These are phyloP conservation scores for Lolium perenne DNA, from an alignment of 176 grass and related monocot genomes.

Conservation along the genomic window DNA sequence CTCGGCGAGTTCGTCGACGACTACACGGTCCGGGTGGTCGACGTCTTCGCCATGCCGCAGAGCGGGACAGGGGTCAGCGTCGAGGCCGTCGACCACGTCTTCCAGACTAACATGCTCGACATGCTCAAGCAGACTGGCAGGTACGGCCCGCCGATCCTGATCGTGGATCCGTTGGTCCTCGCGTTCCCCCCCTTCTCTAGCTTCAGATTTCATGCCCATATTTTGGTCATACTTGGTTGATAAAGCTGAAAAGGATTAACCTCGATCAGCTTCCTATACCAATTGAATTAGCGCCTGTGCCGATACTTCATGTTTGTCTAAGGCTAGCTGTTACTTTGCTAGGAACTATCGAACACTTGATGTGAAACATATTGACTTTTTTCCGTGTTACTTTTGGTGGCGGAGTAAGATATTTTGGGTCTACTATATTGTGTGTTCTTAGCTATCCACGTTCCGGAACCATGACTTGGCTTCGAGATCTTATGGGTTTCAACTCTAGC, in stretches of 20 bases:
- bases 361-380: neutral
- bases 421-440: neutral
- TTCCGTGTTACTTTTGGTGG: neutral
- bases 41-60: slow-evolving; percentile 99
- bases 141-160: slow-evolving; percentile 19
- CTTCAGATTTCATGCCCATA: neutral
- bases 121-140: slow-evolving; percentile 99
- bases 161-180: slow-evolving; percentile 7
- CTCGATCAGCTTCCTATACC: neutral
- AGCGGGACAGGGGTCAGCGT: slow-evolving; percentile 96
- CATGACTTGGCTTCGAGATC: no score
- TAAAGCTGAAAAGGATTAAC: neutral
- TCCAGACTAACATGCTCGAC: slow-evolving; percentile 99
- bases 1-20: slow-evolving; percentile 96
- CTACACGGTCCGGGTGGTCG: slow-evolving; percentile 95
- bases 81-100: slow-evolving; percentile 96
- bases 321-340: neutral
- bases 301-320: neutral
- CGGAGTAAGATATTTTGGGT: neutral
- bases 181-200: neutral
- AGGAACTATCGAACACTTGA: neutral
- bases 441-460: no score
- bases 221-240: neutral
- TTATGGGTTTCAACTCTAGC: no score
- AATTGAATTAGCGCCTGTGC: neutral